Percentiles rank a stretch among this genome's conserved stretches.
Conservation (phyloP, 257 asterid species). For the Capsicum baccatum region DNA sequence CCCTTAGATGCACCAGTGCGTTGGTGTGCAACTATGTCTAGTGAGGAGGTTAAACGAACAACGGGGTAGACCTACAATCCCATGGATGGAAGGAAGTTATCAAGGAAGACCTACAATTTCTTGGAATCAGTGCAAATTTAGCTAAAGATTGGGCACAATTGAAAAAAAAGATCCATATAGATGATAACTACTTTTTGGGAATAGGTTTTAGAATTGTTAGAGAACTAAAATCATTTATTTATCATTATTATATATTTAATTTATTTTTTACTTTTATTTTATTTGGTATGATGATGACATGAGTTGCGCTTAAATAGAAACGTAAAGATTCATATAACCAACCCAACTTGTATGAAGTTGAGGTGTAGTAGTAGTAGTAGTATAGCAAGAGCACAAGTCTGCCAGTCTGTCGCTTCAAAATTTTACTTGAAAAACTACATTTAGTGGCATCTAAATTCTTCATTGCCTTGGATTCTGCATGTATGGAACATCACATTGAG, state of each 20-base stretch:
- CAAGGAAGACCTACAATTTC: neutral
- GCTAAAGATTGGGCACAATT: neutral
- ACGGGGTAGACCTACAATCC: neutral
- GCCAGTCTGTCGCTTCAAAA: neutral
- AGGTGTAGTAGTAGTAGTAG: neutral
- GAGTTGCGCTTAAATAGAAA: neutral
- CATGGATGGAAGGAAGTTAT: neutral
- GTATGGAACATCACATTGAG: neutral
- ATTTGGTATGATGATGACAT: slow-evolving; percentile 17
- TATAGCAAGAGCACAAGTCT: neutral
- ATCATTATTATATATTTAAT: neutral
- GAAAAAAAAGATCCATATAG: neutral
- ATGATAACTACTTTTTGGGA: neutral
- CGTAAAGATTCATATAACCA: neutral
- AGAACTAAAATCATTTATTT: neutral
- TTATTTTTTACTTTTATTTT: neutral
- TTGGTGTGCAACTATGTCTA: neutral
- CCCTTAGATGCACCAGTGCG: neutral
- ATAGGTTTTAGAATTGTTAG: neutral
- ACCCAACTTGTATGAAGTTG: neutral
- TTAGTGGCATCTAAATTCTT: neutral
- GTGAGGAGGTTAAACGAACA: neutral
- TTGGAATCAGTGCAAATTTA: neutral
- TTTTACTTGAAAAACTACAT: neutral
- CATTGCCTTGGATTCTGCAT: slow-evolving; percentile 19